Conservation (phyloP, 1,139 yeast species). For the Candida dubliniensis region DNA sequence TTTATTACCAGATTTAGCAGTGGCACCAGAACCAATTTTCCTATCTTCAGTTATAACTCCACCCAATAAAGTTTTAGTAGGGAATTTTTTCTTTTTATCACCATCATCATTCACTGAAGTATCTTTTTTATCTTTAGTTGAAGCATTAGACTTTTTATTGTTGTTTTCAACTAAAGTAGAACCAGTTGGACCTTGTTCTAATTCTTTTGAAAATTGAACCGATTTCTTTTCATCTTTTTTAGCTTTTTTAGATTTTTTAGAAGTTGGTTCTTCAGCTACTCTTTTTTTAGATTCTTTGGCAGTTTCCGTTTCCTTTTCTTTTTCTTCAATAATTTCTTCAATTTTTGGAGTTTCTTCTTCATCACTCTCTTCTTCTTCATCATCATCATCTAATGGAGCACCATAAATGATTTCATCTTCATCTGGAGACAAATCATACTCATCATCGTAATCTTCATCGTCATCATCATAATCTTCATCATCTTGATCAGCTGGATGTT, state of each 20-base stretch:
- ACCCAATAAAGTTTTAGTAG: constrained; percentile 81
- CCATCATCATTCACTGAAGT: constrained; percentile 28
- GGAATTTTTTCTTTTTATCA: constrained; percentile 42
- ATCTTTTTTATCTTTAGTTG: constrained; percentile 22
- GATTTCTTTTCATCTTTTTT: constrained; percentile 39
- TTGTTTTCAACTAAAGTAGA: constrained; percentile 38
- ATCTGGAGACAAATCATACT: constrained; percentile 87
- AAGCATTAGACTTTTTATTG: constrained; percentile 21
- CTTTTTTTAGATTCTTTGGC: constrained; percentile 37
- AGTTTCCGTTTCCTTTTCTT: constrained; percentile 38
- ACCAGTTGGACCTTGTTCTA: constrained; percentile 91
- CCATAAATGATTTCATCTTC: constrained; percentile 73
- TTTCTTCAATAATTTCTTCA: constrained; percentile 44
- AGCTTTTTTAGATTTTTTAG: constrained; percentile 44
- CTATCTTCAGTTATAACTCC: constrained; percentile 95
- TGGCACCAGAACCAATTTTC: constrained; percentile 81
- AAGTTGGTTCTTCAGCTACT: constrained; percentile 26
- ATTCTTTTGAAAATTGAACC: constrained; percentile 84
- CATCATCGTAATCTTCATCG: constrained; percentile 62
- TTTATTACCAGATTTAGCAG: constrained; percentile 84
- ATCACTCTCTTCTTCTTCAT: constrained; percentile 57
- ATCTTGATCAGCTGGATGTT: constrained; percentile 84
- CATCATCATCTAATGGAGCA: constrained; percentile 61
- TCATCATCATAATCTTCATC: constrained; percentile 51
- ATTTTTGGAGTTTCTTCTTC: constrained; percentile 25